Evolutionary conservation across 2,329 filamentous ascomycete species (phyloP), one percentile per base, ranked within the genome.

Genomic region (Paecilomyces fulvus): DNA sequence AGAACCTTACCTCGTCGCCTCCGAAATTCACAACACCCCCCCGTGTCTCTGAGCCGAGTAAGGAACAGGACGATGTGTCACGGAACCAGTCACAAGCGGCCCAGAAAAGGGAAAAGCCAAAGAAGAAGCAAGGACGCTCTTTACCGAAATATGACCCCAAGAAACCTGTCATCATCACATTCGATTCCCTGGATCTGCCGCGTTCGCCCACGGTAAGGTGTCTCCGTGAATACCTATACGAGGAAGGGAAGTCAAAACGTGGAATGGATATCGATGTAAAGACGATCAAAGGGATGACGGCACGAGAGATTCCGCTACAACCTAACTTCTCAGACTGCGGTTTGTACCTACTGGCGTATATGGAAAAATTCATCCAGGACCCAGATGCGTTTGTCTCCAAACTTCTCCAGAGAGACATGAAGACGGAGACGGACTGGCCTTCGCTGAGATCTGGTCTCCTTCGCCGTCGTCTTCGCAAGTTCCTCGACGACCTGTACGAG

Each of bases 261-360:
- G 67, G 71, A 12, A 72, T 80, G 59, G 69, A 75, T 4, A 74
- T 81, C 12, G 68, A 77, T 10, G 67, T 71, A n/a, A 70, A 69
- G 4, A 64, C 73, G 10, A 72, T 83, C 55, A 76, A 77, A 59
- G 83, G 82, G 3, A 84, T 89, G 77, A 90, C 84, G 43, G 89
- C 89, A 3, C 87, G 83, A 58, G 79, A 81, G 7, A 86, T 96
- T 12, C 92, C 94, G 0, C 75, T 82, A 59, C 94, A 99, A 70
- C 75, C 83, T 52, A 97, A 99, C 67, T 88, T 81, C 63, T 92
- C 83, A 59, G 94, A 99, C 68, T 99, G 94, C 65, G 94, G 94
- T 8, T 76, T 96, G 0, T 99, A 88, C 64, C 76, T 97, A 2
- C 76, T 96, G 3, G 88, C 86, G 2, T 99, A 97, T 65, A 79